Evolutionary conservation across 345 rosid species (phyloP).

Genomic region (Heritiera littoralis): DNA sequence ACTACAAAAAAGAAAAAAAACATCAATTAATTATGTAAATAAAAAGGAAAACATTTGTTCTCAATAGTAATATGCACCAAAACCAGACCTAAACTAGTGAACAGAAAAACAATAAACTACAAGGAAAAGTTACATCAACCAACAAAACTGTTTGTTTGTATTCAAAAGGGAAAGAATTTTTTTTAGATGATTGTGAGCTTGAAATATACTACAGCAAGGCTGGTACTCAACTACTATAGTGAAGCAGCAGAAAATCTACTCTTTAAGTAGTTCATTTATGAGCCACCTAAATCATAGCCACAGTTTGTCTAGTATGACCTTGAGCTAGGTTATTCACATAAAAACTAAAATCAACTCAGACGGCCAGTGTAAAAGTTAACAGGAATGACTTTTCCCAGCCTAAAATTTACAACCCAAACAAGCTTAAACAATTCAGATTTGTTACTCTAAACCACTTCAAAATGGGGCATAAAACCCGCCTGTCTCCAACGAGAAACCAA

Average conservation of each 20-base stretch:
- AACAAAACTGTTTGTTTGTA: not conserved
- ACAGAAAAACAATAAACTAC: not conserved
- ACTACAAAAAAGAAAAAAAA: constrained; percentile 38
- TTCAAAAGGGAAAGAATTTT: not conserved
- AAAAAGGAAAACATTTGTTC: not conserved
- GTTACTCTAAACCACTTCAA: not conserved
- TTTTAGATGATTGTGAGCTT: not conserved
- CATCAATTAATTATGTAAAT: constrained; percentile 8
- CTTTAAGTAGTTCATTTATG: not conserved
- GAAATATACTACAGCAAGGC: not conserved
- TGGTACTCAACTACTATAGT: not conserved
- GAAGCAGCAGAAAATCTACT: not conserved
- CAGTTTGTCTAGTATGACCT: not conserved
- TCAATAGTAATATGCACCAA: not conserved
- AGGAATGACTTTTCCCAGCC: not conserved
- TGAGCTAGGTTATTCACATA: not conserved
- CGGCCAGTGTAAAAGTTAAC: not conserved
- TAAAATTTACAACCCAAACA: not conserved
- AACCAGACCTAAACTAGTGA: constrained; percentile 4
- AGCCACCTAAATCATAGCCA: constrained; percentile 18
- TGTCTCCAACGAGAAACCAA: not conserved
- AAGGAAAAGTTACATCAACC: not conserved
- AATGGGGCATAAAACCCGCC: not conserved
- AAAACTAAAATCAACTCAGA: not conserved
- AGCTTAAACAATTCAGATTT: not conserved